A percentile compares a stretch with the other conserved stretches of the same genome.
These are phyloP conservation scores for Pichia ethanolica DNA, from an alignment of 805 yeast species.

Conservation along the genomic window DNA sequence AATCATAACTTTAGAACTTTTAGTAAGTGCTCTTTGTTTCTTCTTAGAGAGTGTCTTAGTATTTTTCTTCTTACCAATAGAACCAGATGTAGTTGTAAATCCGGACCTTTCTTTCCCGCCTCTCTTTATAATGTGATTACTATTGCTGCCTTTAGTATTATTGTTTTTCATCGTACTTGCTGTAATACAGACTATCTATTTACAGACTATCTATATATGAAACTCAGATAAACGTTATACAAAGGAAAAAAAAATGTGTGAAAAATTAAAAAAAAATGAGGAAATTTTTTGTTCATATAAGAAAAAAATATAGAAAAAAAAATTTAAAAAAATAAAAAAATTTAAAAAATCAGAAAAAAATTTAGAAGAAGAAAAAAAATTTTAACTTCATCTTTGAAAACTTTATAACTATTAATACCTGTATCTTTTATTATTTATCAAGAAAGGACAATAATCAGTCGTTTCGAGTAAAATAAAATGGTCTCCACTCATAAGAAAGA, in stretches of 20 bases:
- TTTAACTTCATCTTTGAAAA: no score
- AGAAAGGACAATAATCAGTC: neutral
- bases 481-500: conserved; percentile 89
- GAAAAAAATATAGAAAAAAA: no score
- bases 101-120: no score
- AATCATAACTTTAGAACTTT: conserved; percentile 20
- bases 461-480: conserved; percentile 37
- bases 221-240: no score
- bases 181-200: no score
- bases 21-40: conserved; percentile 16
- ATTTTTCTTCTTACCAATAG: neutral
- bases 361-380: no score
- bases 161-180: no score
- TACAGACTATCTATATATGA: no score
- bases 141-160: neutral
- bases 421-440: neutral
- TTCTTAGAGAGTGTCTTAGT: conserved; percentile 15
- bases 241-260: neutral
- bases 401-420: no score
- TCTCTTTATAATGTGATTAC: no score
- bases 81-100: neutral
- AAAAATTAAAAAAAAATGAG: neutral
- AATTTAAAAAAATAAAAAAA: no score
- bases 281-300: neutral
- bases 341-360: no score